Evolutionary conservation across 352 stramenopile genomes (phyloP).

Genomic region (Thalassiosira pacifica): DNA sequence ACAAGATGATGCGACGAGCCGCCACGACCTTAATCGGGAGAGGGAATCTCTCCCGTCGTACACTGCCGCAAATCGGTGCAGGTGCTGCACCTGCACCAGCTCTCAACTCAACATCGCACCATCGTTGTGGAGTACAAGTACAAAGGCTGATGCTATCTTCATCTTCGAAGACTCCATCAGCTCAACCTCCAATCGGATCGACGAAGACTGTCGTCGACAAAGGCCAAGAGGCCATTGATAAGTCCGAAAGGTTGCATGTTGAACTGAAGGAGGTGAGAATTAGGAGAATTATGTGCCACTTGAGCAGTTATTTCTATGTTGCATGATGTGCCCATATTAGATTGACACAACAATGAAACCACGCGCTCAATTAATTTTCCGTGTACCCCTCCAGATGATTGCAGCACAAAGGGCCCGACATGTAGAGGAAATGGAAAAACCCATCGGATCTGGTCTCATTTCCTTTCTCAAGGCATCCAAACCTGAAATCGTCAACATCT

Average conservation of each 20-base stretch:
- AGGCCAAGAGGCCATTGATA: conserved; percentile 37
- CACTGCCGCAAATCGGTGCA: too few relatives aligned
- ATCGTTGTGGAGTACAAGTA: too few relatives aligned
- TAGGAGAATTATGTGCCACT: too few relatives aligned
- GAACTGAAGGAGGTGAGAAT: conserved; percentile 51
- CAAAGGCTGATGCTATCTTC: too few relatives aligned
- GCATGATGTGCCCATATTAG: too few relatives aligned
- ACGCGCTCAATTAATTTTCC: not conserved
- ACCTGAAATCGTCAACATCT: conserved; percentile 66
- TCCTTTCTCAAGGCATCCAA: conserved; percentile 59
- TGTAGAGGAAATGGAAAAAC: conserved; percentile 20
- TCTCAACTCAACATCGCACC: too few relatives aligned
- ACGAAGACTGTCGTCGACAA: conserved; percentile 9
- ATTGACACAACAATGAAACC: too few relatives aligned
- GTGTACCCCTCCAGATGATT: conserved; percentile 39
- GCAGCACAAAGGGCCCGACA: conserved; percentile 35
- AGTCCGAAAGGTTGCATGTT: conserved; percentile 45
- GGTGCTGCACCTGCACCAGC: too few relatives aligned
- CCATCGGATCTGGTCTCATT: conserved; percentile 41
- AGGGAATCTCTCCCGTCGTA: too few relatives aligned
- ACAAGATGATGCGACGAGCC: conserved; percentile 22
- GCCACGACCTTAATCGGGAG: not conserved
- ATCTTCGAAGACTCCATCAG: not conserved
- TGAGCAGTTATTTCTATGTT: too few relatives aligned
- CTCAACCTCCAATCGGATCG: not conserved